These are phyloP conservation scores for Fonsecaea pugnacius DNA, from an alignment of 2,329 filamentous ascomycete genomes.

Conservation along the genomic window DNA sequence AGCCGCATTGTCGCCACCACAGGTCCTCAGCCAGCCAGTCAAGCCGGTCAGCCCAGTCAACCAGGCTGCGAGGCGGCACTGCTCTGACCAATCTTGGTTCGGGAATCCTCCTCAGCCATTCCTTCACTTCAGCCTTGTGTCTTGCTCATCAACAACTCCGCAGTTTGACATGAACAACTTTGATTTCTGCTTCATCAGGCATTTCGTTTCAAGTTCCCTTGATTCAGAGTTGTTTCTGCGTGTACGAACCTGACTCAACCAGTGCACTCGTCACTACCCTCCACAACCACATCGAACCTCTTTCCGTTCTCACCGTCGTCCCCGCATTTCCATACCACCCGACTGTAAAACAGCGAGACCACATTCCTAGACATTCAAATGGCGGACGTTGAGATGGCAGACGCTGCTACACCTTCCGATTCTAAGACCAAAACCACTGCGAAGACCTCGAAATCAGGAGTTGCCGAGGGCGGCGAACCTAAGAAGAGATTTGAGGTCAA, in stretches of 20 bases:
- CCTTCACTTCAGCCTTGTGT: slow-evolving; percentile 19
- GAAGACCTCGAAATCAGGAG: slow-evolving; percentile 62
- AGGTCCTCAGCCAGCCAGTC: neutral
- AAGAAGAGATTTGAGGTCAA: slow-evolving; percentile 99
- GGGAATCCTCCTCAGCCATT: neutral
- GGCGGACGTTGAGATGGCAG: slow-evolving; percentile 97
- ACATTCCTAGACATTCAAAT: slow-evolving; percentile 54
- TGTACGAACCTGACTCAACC: neutral
- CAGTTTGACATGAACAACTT: neutral
- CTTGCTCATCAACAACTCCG: slow-evolving; percentile 9
- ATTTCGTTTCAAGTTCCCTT: neutral
- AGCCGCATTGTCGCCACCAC: neutral
- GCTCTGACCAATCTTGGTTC: slow-evolving; percentile 1
- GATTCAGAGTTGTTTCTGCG: neutral
- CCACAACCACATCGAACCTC: neutral
- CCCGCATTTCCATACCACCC: slow-evolving; percentile 19
- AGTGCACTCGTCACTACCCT: neutral
- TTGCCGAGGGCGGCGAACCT: slow-evolving; percentile 60
- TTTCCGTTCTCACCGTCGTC: neutral
- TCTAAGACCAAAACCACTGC: slow-evolving; percentile 60
- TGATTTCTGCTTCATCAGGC: neutral
- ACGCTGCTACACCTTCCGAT: slow-evolving; percentile 63
- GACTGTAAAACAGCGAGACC: slow-evolving; percentile 12
- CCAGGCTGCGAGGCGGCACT: neutral
- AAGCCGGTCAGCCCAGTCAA: neutral